Evolutionary conservation across 2,329 filamentous ascomycete species (phyloP), one percentile per base, ranked within the genome.

Genomic region (Chrysoporthe cubensis): DNA sequence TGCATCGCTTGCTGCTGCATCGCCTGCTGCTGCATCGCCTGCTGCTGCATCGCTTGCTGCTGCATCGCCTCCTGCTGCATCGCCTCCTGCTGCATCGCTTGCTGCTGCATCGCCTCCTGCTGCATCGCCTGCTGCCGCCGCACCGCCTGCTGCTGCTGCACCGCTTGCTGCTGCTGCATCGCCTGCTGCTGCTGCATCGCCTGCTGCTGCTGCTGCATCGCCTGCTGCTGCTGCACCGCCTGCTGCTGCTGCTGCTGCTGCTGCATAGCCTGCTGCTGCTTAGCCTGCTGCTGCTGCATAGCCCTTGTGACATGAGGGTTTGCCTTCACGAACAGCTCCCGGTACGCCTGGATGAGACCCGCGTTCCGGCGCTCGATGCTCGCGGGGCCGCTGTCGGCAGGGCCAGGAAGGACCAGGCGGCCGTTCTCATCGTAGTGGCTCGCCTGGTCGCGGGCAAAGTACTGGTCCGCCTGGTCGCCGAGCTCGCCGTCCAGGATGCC

Each of bases 381-480:
- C 18, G n/a, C 52, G 3, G 34, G 32, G n/a, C 58, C 16, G 32
- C 1, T 48, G 13, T 61, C 48, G 4, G 65, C 21, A 18, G 64
- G 65, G 8, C 32, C 26, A 26, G 26, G n/a, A 42, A 43, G 18
- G 48, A 37, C n/a, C 43, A 50, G 34, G 64, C 48, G 1, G 62
- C 62, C 13, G 16, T 44, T n/a, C 13, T 56, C 44, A 43, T 65
- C 64, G 21, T 62, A 57, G 59, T 74, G 72, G 0, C 52, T 52
- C 9, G 54, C 60, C 58, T 75, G 75, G 64, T 78, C 76, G 0
- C 67, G 40, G 2, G 40, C 26, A 56, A 78, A 77, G 1, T 70
- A 48, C 0, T 54, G 32, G 2, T 78, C 74, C 16, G 76, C 67
- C 18, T 69, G 59, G 1, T 0, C 14, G 16, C 69, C 70, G 1